Evolutionary conservation across 768 basidiomycete species (phyloP).

Genomic region (Suillus brevipes): DNA sequence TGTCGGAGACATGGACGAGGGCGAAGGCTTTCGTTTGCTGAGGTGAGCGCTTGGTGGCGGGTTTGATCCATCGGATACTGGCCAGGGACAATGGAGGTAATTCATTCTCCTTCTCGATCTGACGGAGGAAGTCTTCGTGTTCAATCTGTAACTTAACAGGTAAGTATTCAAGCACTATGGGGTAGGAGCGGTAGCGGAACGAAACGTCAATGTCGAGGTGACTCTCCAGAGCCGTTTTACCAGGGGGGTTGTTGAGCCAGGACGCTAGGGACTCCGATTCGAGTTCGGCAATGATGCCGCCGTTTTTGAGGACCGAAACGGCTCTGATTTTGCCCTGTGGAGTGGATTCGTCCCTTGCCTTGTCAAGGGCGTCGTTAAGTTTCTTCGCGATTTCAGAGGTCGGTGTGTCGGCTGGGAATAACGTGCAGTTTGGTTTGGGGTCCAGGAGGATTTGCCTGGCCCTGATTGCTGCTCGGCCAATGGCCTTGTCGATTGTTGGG

Average conservation of each 20-base stretch:
- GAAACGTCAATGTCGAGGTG: not conserved
- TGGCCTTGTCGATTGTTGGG: not conserved
- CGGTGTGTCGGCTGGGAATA: not conserved
- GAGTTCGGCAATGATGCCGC: conserved; percentile 18
- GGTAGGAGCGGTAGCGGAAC: conserved; percentile 5
- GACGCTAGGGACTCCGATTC: not conserved
- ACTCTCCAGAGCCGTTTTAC: not conserved
- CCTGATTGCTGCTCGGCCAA: not conserved
- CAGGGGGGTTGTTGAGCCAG: not conserved
- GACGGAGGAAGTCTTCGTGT: conserved; percentile 14
- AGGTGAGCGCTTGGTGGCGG: too few species aligned
- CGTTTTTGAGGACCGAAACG: conserved; percentile 5
- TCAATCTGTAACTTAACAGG: conserved; percentile 18
- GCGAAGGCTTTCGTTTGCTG: too few species aligned
- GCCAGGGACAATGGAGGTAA: not conserved
- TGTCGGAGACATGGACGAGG: too few species aligned
- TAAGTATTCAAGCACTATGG: conserved; percentile 23
- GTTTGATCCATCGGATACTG: not conserved
- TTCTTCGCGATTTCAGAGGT: not conserved
- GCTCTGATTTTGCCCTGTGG: not conserved
- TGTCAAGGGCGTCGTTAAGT: not conserved
- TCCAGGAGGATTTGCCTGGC: not conserved
- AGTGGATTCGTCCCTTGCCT: not conserved
- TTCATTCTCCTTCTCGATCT: conserved; percentile 16
- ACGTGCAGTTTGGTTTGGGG: not conserved